phyloP scores from a whole-genome alignment of 73 alveolate species.

The Blepharisma japonicum region DNA sequence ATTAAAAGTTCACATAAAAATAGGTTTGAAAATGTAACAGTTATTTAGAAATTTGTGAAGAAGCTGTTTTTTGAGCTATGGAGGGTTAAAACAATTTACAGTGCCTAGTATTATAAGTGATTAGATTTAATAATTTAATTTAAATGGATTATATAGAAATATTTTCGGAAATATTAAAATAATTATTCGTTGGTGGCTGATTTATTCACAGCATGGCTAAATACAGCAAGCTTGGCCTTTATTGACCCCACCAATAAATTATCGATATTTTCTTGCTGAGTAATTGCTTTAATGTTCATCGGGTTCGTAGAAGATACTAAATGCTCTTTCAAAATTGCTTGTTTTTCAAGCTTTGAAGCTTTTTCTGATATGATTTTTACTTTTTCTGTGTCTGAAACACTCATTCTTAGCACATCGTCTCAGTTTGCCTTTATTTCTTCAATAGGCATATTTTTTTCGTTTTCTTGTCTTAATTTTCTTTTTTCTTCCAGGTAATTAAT shows the following conservation, averaged over 20 bases:
- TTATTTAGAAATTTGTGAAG: too few species aligned
- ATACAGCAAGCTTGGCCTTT: neutral
- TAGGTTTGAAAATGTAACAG: too few species aligned
- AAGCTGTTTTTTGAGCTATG: too few species aligned
- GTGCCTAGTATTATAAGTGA: too few species aligned
- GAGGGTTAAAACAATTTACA: too few species aligned
- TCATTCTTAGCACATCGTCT: neutral
- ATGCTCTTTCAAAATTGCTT: neutral
- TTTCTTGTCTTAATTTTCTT: constrained; percentile 3
- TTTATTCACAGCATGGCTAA: too few species aligned
- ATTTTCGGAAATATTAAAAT: too few species aligned
- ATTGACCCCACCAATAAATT: neutral
- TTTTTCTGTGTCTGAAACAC: neutral
- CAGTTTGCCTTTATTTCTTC: neutral
- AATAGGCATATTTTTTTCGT: neutral
- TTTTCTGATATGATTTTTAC: neutral
- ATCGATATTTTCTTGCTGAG: neutral
- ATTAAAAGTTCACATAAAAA: too few species aligned
- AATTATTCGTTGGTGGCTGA: too few species aligned
- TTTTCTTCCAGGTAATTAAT: neutral
- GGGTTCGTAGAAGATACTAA: neutral
- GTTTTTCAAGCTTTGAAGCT: neutral
- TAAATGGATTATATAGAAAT: too few species aligned
- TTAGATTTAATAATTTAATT: too few species aligned
- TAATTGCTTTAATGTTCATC: too few species aligned